Percentiles rank a stretch among this genome's conserved stretches.
Conservation (phyloP, 2,329 filamentous ascomycete species). For the Fusarium humuli region DNA sequence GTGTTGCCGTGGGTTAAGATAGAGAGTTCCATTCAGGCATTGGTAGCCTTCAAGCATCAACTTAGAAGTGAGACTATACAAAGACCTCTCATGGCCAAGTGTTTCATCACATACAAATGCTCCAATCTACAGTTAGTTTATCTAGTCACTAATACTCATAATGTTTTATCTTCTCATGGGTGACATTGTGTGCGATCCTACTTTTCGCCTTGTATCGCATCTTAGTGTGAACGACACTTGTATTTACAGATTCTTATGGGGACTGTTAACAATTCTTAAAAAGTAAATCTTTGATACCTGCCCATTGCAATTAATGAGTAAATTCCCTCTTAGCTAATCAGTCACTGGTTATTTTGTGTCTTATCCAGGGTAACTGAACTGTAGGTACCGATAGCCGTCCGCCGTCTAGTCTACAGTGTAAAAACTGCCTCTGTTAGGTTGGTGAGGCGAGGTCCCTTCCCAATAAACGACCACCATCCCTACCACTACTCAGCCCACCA, state of each 20-base stretch:
- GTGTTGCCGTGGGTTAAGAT: too few species aligned
- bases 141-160: rapidly evolving
- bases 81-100: background rate
- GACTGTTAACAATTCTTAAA: too few species aligned
- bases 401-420: conserved; percentile 18
- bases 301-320: background rate
- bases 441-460: conserved; percentile 33
- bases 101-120: rapidly evolving
- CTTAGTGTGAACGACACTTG: too few species aligned
- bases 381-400: background rate
- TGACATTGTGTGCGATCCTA: background rate
- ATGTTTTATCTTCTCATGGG: background rate
- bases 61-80: background rate
- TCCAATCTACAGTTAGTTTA: background rate
- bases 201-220: too few species aligned
- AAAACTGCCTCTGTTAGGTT: background rate
- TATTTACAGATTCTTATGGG: too few species aligned
- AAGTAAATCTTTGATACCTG: too few species aligned
- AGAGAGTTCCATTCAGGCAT: too few species aligned
- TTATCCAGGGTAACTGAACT: conserved; percentile 22
- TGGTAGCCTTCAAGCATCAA: too few species aligned
- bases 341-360: background rate
- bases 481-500: conserved; percentile 30
- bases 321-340: background rate
- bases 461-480: background rate